Evolutionary conservation across 192 early-diverging fungal species (phyloP).

Genomic region (Backusella morwellensis): DNA sequence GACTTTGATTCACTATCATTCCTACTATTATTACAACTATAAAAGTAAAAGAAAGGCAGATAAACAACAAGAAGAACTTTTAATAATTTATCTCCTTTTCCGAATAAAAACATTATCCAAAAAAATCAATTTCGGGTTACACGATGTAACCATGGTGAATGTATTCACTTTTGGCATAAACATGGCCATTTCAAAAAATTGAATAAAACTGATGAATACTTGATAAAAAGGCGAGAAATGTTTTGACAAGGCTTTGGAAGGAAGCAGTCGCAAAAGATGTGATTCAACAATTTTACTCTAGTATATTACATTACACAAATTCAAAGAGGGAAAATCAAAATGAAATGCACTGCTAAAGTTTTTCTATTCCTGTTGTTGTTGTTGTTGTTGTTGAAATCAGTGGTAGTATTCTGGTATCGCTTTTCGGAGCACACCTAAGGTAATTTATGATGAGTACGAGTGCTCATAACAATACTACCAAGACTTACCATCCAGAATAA

Average conservation of each 20-base stretch:
- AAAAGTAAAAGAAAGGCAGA: neutral
- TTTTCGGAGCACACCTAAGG: constrained; percentile 21
- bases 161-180: no score
- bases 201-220: no score
- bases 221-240: no score
- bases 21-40: neutral
- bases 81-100: neutral
- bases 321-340: no score
- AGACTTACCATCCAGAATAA: constrained; percentile 63
- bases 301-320: no score
- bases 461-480: neutral
- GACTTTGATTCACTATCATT: neutral
- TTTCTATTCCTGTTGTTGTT: neutral
- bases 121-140: neutral
- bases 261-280: no score
- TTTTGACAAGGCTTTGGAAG: no score
- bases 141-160: no score
- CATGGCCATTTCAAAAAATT: no score
- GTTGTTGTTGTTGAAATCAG: neutral
- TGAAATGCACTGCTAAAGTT: no score
- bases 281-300: no score
- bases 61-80: no score
- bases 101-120: neutral
- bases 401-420: constrained; percentile 6
- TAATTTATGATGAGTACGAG: neutral